phyloP scores from a whole-genome alignment of 2,329 filamentous ascomycete species.

The Cladosporium cucumerinum region DNA sequence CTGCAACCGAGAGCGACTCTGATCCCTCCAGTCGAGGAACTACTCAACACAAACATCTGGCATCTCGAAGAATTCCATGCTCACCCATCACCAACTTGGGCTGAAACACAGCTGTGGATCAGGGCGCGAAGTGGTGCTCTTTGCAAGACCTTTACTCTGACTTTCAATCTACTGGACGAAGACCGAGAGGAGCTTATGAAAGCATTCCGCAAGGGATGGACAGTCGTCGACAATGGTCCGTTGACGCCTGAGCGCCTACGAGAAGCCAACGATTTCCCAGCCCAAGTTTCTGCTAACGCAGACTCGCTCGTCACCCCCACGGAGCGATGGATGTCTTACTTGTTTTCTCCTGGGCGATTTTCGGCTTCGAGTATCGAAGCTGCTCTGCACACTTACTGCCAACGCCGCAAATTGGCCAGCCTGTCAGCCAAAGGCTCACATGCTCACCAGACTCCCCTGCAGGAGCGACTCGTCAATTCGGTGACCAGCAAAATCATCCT shows the following conservation, averaged over 20 bases:
- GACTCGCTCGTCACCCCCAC: conserved; percentile 29
- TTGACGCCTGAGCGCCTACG: conserved; percentile 42
- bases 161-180: conserved; percentile 63
- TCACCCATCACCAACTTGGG: conserved; percentile 39
- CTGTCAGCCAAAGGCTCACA: conserved; percentile 40
- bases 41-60: conserved; percentile 52
- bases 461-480: conserved; percentile 72
- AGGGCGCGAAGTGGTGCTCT: conserved; percentile 55
- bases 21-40: conserved; percentile 57
- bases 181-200: conserved; percentile 55
- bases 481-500: conserved; percentile 68
- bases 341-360: conserved; percentile 81
- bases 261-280: conserved; percentile 38
- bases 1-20: conserved; percentile 60
- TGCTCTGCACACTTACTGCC: conserved; percentile 76
- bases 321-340: conserved; percentile 82
- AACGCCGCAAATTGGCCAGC: conserved; percentile 49
- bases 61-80: conserved; percentile 48
- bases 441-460: conserved; percentile 56
- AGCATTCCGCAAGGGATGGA: conserved; percentile 61
- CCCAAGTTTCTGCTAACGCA: conserved; percentile 31
- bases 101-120: conserved; percentile 45
- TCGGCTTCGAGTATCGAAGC: conserved; percentile 76
- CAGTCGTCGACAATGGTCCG: conserved; percentile 42
- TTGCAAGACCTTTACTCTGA: conserved; percentile 66